These are phyloP conservation scores for Fusarium verticillioides DNA, from an alignment of 2,329 filamentous ascomycete genomes.

Conservation along the genomic window DNA sequence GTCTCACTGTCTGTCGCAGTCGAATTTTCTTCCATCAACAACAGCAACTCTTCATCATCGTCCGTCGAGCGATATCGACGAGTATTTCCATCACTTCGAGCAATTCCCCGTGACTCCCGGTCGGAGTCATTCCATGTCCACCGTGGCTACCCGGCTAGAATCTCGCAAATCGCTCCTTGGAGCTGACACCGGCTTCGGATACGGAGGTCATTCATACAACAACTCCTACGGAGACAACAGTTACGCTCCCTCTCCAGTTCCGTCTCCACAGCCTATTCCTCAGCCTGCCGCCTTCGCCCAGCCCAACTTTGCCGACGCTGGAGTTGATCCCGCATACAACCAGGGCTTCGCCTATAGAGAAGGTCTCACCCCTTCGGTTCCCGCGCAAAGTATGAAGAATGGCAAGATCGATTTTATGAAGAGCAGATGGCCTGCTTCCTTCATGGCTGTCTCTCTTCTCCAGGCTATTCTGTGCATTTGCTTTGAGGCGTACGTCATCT, in stretches of 20 bases:
- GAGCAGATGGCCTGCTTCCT: slow-evolving; percentile 88
- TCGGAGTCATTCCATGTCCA: slow-evolving; percentile 49
- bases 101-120: slow-evolving; percentile 50
- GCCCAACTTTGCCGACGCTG: slow-evolving; percentile 46
- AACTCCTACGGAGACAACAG: slow-evolving; percentile 47
- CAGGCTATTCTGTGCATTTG: slow-evolving; percentile 85
- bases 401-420: slow-evolving; percentile 76
- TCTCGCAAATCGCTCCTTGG: slow-evolving; percentile 55
- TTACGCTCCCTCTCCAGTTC: slow-evolving; percentile 29
- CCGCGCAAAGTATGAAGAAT: slow-evolving; percentile 47
- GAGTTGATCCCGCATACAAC: slow-evolving; percentile 47
- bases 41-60: slow-evolving; percentile 3
- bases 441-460: slow-evolving; percentile 76
- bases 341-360: slow-evolving; percentile 54
- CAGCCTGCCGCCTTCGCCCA: slow-evolving; percentile 42
- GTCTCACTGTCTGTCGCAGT: slow-evolving; percentile 9
- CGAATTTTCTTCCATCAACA: slow-evolving; percentile 12
- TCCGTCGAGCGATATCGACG: slow-evolving; percentile 27
- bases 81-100: slow-evolving; percentile 12
- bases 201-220: slow-evolving; percentile 49
- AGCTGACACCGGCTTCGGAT: slow-evolving; percentile 52
- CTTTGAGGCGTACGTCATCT: slow-evolving; percentile 80
- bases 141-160: slow-evolving; percentile 55
- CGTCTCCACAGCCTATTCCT: slow-evolving; percentile 34
- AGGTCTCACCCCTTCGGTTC: slow-evolving; percentile 49